Conservation (phyloP, 345 rosid species). For the Citrus sinensis region DNA sequence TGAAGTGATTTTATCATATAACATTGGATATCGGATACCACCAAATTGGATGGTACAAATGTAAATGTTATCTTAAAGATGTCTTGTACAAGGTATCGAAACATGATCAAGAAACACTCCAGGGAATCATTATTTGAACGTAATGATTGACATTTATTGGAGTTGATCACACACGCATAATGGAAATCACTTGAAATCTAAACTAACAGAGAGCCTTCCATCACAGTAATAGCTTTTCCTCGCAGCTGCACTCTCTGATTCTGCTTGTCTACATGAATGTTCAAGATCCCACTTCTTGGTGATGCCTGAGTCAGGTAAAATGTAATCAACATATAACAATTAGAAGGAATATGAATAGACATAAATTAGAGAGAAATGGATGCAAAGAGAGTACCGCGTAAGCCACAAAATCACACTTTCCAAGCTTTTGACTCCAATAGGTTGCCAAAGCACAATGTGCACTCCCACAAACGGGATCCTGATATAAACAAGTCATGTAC, state of each 20-base stretch:
- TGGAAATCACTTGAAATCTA: constrained; percentile 17
- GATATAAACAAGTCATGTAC: constrained; percentile 2
- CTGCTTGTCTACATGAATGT: constrained; percentile 46
- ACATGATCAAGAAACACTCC: neutral
- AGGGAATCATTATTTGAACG: neutral
- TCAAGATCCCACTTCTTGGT: constrained; percentile 53
- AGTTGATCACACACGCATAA: neutral
- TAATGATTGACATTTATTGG: neutral
- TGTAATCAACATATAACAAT: neutral
- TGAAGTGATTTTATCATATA: too few relatives aligned
- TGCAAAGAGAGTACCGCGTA: constrained; percentile 40
- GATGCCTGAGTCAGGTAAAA: constrained; percentile 50
- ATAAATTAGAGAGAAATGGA: neutral
- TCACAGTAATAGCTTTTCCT: constrained; percentile 62
- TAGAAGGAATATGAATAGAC: neutral
- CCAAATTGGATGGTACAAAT: neutral
- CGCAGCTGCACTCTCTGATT: constrained; percentile 56
- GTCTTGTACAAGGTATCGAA: neutral
- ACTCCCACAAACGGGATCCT: constrained; percentile 87
- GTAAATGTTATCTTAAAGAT: neutral
- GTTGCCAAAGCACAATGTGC: constrained; percentile 76
- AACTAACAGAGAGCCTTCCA: constrained; percentile 64
- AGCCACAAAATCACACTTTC: constrained; percentile 58
- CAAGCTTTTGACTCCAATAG: constrained; percentile 68
- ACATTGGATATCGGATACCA: too few relatives aligned